Evolutionary conservation across 495 filamentous ascomycete species (phyloP), one percentile per base, ranked within the genome.

Genomic region (Penicillium silybi): DNA sequence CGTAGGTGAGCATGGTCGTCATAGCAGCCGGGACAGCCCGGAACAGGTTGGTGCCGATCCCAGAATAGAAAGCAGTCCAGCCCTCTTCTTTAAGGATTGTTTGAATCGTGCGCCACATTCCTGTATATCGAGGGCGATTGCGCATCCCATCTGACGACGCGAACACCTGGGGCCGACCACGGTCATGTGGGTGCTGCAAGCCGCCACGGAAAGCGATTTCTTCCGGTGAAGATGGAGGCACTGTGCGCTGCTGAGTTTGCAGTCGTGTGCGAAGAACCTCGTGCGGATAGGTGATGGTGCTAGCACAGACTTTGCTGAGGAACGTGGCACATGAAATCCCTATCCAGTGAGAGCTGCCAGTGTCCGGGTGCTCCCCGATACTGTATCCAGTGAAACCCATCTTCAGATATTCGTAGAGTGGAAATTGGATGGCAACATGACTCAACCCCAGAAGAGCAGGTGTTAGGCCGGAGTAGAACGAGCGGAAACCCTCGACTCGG

Each of bases 401-500:
- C 69, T 96, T 96, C 62, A 99, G 79, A 62, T 83, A 92, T 65
- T 99, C 93, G 68, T 97, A 97, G 6, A 93, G 80, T 0, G 93
- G 93, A 59, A 99, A 99, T 70, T 99, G 93, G 23, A 99, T 91
- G 16, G 95, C 95, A 37, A 99, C 93, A 65, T 99, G 93, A 3
- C 90, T 88, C 44, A 99, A 77, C 9, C 93, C 93, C 16, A 99
- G 79, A 16, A 99, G 78, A 3, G 93, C 95, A 3, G 93, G 95
- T 0, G 89, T 86, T 17, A 99, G 85, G 20, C 93, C 93, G 0
- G 95, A 97, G 65, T 99, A 99, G 63, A 99, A 98, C 2, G 92
- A 90, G 1, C 82, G 69, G 23, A 97, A 68, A 26, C 93, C 93
- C 73, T 99, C 93, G 6, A 79, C 83, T 22, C 73, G 79, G 61